Conservation (phyloP, 768 basidiomycete species). For the Boletus subcaerulescens region DNA sequence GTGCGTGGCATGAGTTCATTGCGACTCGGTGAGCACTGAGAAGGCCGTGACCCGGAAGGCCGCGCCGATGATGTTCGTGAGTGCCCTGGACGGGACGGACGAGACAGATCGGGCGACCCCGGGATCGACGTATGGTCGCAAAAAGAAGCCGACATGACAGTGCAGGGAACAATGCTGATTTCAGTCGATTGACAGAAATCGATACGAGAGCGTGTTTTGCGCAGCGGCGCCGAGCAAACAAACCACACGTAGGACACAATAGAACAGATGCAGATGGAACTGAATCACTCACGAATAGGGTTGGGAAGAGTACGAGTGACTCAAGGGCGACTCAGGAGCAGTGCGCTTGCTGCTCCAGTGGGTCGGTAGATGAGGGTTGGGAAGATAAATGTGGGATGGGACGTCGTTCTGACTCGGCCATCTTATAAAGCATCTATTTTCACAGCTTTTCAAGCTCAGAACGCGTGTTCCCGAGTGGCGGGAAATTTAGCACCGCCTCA, state of each 20-base stretch:
- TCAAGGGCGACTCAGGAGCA: constrained; percentile 21
- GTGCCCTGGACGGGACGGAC: constrained; percentile 26
- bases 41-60: constrained; percentile 18
- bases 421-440: constrained; percentile 28
- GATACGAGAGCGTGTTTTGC: constrained; percentile 12
- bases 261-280: constrained; percentile 25
- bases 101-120: constrained; percentile 33
- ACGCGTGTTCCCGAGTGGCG: constrained; percentile 23
- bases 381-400: constrained; percentile 3
- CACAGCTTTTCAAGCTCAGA: constrained; percentile 39
- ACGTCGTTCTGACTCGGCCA: constrained; percentile 25
- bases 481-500: constrained; percentile 18
- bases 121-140: constrained; percentile 18
- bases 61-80: constrained; percentile 32
- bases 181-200: constrained; percentile 31
- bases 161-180: constrained; percentile 20
- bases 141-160: constrained; percentile 14
- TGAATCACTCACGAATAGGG: constrained; percentile 28
- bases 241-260: constrained; percentile 32
- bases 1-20: constrained; percentile 14
- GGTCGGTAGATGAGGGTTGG: constrained; percentile 18
- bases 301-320: constrained; percentile 17
- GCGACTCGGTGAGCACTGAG: constrained; percentile 25
- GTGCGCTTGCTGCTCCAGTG: constrained; percentile 15
- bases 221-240: constrained; percentile 19